A percentile compares a stretch with the other conserved stretches of the same genome.
Conservation (phyloP, 2,329 filamentous ascomycete genomes). For the Colletotrichum lupini region DNA sequence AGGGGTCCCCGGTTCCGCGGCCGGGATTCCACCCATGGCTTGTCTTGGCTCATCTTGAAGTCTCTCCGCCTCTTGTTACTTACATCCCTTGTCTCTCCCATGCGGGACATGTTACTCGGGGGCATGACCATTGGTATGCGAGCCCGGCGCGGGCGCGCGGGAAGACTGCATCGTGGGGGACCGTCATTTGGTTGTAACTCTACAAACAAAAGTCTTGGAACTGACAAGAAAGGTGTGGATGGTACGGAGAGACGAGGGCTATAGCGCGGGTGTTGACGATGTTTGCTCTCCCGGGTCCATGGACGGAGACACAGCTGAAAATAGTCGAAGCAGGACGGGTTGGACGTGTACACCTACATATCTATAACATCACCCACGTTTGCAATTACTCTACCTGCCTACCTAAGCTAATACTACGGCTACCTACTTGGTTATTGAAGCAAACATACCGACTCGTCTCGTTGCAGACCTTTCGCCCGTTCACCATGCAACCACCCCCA, state of each 20-base stretch:
- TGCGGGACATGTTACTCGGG: neutral
- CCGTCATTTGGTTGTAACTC: neutral
- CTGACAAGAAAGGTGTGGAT: neutral
- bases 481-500: neutral
- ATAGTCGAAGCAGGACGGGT: neutral
- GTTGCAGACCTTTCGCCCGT: neutral
- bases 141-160: too few species aligned
- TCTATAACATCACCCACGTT: neutral
- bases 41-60: constrained; percentile 4
- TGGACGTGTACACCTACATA: neutral
- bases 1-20: neutral
- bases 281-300: neutral
- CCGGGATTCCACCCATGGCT: neutral
- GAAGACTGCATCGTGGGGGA: neutral
- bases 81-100: neutral
- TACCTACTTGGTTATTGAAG: neutral
- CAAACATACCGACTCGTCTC: neutral
- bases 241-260: too few species aligned
- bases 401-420: neutral
- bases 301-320: neutral
- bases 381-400: neutral
- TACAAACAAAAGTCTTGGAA: neutral
- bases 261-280: neutral
- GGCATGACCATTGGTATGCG: neutral
- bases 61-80: neutral